Percentiles rank a stretch among this genome's conserved stretches.
Conservation (phyloP, 352 stramenopile genomes). For the Phytophthora tentaculata region DNA sequence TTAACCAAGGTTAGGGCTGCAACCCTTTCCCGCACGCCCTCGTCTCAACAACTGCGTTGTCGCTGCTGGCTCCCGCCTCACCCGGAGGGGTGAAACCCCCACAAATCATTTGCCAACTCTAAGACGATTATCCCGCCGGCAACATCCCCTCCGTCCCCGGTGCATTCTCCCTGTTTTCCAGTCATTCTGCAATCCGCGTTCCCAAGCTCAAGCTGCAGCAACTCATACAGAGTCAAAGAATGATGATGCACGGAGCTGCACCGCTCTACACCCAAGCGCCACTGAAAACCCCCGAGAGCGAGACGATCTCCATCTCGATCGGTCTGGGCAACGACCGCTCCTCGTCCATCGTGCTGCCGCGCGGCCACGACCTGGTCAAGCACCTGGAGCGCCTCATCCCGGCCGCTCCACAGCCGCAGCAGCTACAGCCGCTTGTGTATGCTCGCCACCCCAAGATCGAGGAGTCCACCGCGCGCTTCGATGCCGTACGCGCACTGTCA, state of each 20-base stretch:
- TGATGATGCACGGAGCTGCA: conserved; percentile 34
- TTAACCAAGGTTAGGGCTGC: conserved; percentile 22
- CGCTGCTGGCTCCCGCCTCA: conserved; percentile 37
- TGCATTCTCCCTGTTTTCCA: conserved; percentile 16
- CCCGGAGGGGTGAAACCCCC: conserved; percentile 5
- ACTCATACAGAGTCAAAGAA: background rate
- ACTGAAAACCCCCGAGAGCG: conserved; percentile 2
- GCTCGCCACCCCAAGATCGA: conserved; percentile 10
- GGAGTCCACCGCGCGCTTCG: conserved; percentile 22
- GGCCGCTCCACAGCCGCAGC: conserved; percentile 1
- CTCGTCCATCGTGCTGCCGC: conserved; percentile 59
- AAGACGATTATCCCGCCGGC: background rate
- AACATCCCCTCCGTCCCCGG: conserved; percentile 2
- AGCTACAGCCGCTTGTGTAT: conserved; percentile 20
- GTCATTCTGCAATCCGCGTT: conserved; percentile 33
- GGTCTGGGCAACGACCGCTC: conserved; percentile 40
- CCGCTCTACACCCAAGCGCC: conserved; percentile 18
- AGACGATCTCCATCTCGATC: conserved; percentile 65
- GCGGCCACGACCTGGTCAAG: conserved; percentile 54
- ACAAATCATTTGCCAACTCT: background rate
- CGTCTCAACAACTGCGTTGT: conserved; percentile 33
- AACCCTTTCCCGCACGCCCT: conserved; percentile 20
- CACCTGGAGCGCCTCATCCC: conserved; percentile 55
- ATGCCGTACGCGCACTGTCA: conserved; percentile 31
- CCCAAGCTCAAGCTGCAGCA: conserved; percentile 23